These are phyloP conservation scores for Aspergillus novoparasiticus DNA, from an alignment of 2,329 filamentous ascomycete genomes.

Conservation along the genomic window DNA sequence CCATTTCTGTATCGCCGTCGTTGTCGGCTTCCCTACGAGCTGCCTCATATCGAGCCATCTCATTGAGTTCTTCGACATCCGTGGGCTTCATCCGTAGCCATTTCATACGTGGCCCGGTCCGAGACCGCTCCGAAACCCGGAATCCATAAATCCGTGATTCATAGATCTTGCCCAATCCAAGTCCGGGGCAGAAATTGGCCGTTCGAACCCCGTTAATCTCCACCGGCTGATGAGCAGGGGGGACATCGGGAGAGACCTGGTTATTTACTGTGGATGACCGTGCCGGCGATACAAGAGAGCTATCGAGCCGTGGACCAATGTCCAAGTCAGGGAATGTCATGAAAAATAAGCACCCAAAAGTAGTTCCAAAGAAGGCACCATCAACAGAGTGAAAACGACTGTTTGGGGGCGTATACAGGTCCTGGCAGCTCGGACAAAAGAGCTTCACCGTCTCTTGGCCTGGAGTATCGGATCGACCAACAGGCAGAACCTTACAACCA, in stretches of 20 bases:
- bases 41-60: constrained; percentile 52
- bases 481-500: constrained; percentile 84
- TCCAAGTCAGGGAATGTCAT: constrained; percentile 98
- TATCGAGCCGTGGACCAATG: constrained; percentile 69
- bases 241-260: constrained; percentile 31
- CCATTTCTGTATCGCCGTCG: constrained; percentile 44
- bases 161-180: constrained; percentile 83
- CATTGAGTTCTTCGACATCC: constrained; percentile 81
- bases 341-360: constrained; percentile 94
- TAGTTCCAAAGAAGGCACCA: constrained; percentile 96
- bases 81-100: constrained; percentile 86
- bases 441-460: constrained; percentile 98
- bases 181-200: constrained; percentile 82
- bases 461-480: constrained; percentile 90
- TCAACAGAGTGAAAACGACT: constrained; percentile 97
- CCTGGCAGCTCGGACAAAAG: constrained; percentile 94
- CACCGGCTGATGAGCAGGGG: constrained; percentile 51
- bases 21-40: constrained; percentile 35
- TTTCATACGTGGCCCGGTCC: constrained; percentile 91
- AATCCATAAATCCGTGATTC: constrained; percentile 97
- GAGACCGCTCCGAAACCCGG: constrained; percentile 84
- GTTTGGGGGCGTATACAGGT: constrained; percentile 96
- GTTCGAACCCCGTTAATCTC: constrained; percentile 83
- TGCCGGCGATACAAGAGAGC: constrained; percentile 29
- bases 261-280: constrained; percentile 35